Conservation (phyloP, 139 green algal genomes). For the Chlorella sp. region DNA sequence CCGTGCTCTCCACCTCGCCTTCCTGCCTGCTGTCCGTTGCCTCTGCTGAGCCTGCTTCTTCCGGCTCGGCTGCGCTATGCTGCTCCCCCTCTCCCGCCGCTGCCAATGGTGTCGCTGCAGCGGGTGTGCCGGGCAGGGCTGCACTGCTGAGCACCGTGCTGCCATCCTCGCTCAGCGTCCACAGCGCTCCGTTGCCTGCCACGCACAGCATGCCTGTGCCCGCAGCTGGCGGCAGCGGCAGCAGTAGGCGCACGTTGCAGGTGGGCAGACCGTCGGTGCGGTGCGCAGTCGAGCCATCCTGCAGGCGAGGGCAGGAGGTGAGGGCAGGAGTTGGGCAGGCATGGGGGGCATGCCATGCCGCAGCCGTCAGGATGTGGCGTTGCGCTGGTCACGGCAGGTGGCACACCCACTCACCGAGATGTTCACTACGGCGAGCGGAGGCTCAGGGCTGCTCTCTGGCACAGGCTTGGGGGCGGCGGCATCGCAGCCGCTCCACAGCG, state of each 20-base stretch:
- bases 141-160: background rate
- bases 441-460: background rate
- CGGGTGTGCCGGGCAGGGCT: constrained; percentile 2
- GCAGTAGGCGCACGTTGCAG: constrained; percentile 19
- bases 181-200: background rate
- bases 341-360: too few species aligned
- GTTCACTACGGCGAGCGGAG: background rate
- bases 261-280: background rate
- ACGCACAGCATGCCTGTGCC: constrained; percentile 5
- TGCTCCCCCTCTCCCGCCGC: background rate
- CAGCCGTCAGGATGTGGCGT: too few species aligned
- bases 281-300: constrained; percentile 1
- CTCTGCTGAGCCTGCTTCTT: background rate
- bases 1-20: background rate
- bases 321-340: too few species aligned
- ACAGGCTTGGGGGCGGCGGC: background rate
- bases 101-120: background rate
- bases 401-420: background rate
- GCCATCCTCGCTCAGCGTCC: background rate
- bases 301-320: background rate
- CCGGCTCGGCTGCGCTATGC: background rate
- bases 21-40: background rate
- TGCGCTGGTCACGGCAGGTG: background rate
- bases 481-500: constrained; percentile 24
- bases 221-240: background rate